These are phyloP conservation scores for Suillus placidus DNA, from an alignment of 768 basidiomycete species.

Conservation along the genomic window DNA sequence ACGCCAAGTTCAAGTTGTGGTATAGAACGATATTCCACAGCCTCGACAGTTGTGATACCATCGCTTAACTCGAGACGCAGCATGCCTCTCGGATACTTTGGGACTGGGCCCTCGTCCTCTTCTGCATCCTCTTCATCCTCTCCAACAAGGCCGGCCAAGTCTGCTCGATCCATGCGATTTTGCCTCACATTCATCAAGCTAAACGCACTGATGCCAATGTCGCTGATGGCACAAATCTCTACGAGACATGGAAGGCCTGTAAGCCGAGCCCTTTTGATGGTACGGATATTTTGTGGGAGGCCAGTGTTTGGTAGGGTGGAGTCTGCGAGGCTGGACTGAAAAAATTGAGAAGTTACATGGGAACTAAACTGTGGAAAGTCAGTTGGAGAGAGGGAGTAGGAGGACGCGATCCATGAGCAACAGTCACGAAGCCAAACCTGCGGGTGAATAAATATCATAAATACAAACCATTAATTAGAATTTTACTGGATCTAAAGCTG, in stretches of 20 bases:
- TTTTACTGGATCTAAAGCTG: constrained; percentile 64
- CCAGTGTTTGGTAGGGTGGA: constrained; percentile 76
- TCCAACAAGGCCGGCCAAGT: constrained; percentile 43
- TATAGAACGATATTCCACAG: constrained; percentile 77
- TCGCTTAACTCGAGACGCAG: constrained; percentile 77
- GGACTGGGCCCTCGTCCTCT: constrained; percentile 73
- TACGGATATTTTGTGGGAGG: constrained; percentile 49
- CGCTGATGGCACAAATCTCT: constrained; percentile 76
- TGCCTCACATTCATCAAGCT: constrained; percentile 70
- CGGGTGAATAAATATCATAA: constrained; percentile 9
- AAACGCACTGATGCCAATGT: constrained; percentile 85
- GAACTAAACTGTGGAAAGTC: constrained; percentile 55
- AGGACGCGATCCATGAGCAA: constrained; percentile 60
- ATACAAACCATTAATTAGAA: background rate
- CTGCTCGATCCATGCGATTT: constrained; percentile 62
- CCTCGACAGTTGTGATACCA: constrained; percentile 66
- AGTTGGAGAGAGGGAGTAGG: constrained; percentile 49
- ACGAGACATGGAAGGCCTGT: constrained; percentile 62
- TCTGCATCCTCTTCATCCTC: constrained; percentile 56
- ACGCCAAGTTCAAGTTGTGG: constrained; percentile 68
- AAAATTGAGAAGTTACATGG: constrained; percentile 64
- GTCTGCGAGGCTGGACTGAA: constrained; percentile 71
- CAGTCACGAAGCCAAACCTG: constrained; percentile 82
- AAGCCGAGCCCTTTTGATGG: constrained; percentile 39
- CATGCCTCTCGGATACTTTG: constrained; percentile 82